Conservation (phyloP, 2,329 filamentous ascomycete species). For the Fusarium gaditjirri region DNA sequence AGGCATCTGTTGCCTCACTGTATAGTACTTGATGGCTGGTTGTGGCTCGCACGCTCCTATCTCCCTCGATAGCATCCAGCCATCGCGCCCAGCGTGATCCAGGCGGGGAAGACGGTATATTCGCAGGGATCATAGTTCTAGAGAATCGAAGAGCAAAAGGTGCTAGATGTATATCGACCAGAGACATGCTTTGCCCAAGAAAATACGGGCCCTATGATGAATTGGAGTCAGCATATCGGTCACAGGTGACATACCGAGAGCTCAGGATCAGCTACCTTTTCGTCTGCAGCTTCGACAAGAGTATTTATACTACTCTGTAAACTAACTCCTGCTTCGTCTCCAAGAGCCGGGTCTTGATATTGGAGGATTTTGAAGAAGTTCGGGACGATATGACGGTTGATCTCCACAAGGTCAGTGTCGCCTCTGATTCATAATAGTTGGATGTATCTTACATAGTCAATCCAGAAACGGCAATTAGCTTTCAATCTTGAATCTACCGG, state of each 20-base stretch:
- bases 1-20: slow-evolving; percentile 68
- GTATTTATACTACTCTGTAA: slow-evolving; percentile 72
- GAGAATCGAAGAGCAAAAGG: slow-evolving; percentile 78
- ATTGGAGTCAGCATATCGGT: not conserved
- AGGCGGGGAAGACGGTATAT: slow-evolving; percentile 72
- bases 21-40: slow-evolving; percentile 69
- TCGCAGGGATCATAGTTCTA: slow-evolving; percentile 72
- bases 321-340: slow-evolving; percentile 67
- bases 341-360: slow-evolving; percentile 68
- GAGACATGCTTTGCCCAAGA: slow-evolving; percentile 58
- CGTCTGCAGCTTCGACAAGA: slow-evolving; percentile 60
- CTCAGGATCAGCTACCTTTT: slow-evolving; percentile 47
- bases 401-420: slow-evolving; percentile 54
- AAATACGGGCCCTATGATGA: slow-evolving; percentile 73
- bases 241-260: not conserved
- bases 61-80: slow-evolving; percentile 74
- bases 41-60: slow-evolving; percentile 72
- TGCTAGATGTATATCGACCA: slow-evolving; percentile 80
- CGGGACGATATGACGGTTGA: slow-evolving; percentile 81
- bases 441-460: slow-evolving; percentile 70
- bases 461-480: slow-evolving; percentile 82
- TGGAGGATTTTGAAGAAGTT: slow-evolving; percentile 79
- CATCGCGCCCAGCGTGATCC: slow-evolving; percentile 75
- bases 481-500: slow-evolving; percentile 72
- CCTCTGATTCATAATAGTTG: not conserved